A percentile compares a stretch with the other conserved stretches of the same genome.
phyloP scores from a whole-genome alignment of 1,284 basidiomycete genomes.

The Athelia psychrophila region DNA sequence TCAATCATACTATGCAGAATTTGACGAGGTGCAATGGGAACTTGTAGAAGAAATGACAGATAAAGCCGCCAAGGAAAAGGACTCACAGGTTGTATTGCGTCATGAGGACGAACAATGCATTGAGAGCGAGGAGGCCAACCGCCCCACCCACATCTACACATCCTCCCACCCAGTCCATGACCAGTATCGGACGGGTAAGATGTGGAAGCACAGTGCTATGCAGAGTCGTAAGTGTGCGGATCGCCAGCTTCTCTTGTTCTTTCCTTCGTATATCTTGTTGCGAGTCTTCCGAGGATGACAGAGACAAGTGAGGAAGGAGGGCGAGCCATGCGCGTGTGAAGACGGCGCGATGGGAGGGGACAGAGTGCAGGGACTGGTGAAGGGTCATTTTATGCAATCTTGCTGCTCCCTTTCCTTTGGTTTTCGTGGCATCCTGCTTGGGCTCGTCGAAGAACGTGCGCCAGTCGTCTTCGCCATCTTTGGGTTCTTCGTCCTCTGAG shows the following conservation, averaged over 20 bases:
- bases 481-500: slow-evolving; percentile 38
- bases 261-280: slow-evolving; percentile 15
- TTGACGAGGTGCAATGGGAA: not conserved
- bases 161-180: slow-evolving; percentile 93
- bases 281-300: slow-evolving; percentile 15
- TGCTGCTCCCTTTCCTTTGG: slow-evolving; percentile 34
- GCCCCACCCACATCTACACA: slow-evolving; percentile 87
- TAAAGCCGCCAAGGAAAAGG: slow-evolving; percentile 1
- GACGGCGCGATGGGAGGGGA: slow-evolving; percentile 72
- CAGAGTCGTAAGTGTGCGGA: slow-evolving; percentile 74
- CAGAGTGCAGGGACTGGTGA: slow-evolving; percentile 72
- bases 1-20: not conserved
- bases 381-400: slow-evolving; percentile 64
- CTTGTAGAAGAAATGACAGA: slow-evolving; percentile 4
- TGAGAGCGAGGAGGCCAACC: slow-evolving; percentile 88
- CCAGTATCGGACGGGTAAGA: slow-evolving; percentile 73
- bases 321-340: slow-evolving; percentile 80
- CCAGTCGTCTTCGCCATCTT: slow-evolving; percentile 70
- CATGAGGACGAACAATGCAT: slow-evolving; percentile 90
- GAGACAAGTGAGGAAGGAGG: slow-evolving; percentile 60
- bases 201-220: slow-evolving; percentile 86
- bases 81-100: slow-evolving; percentile 90
- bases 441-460: slow-evolving; percentile 76
- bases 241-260: slow-evolving; percentile 44
- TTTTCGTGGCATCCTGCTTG: slow-evolving; percentile 24